These are phyloP conservation scores for Nannizziopsis arthrosporioides DNA, from an alignment of 2,329 filamentous ascomycete genomes.

Conservation along the genomic window DNA sequence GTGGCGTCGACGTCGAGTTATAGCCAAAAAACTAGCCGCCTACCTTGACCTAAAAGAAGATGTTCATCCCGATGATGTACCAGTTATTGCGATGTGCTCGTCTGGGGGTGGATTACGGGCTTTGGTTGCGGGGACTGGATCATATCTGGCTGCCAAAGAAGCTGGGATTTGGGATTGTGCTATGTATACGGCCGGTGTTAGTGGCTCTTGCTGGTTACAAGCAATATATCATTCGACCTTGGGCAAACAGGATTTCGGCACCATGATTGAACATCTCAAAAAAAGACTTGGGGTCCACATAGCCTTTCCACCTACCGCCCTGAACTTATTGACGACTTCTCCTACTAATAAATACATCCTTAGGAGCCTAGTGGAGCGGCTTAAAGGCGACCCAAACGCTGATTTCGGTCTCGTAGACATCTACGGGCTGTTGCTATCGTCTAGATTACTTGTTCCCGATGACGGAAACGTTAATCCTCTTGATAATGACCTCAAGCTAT, in stretches of 20 bases:
- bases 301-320: slow-evolving; percentile 75
- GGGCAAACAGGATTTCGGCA: slow-evolving; percentile 53
- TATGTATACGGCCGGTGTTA: slow-evolving; percentile 91
- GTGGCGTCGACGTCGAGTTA: slow-evolving; percentile 54
- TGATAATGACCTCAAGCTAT: slow-evolving; percentile 75
- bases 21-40: slow-evolving; percentile 60
- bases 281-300: slow-evolving; percentile 76
- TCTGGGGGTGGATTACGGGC: slow-evolving; percentile 86
- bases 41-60: slow-evolving; percentile 68
- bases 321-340: slow-evolving; percentile 68
- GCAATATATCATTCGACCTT: slow-evolving; percentile 75
- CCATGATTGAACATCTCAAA: slow-evolving; percentile 75
- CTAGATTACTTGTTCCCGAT: slow-evolving; percentile 72
- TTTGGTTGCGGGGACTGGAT: slow-evolving; percentile 80
- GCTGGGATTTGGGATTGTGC: slow-evolving; percentile 85
- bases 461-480: slow-evolving; percentile 63
- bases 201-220: slow-evolving; percentile 92
- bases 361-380: slow-evolving; percentile 78
- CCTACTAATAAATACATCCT: slow-evolving; percentile 90
- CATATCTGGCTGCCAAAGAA: slow-evolving; percentile 70
- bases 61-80: slow-evolving; percentile 86
- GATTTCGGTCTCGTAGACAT: slow-evolving; percentile 86
- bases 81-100: slow-evolving; percentile 84
- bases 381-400: slow-evolving; percentile 67
- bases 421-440: slow-evolving; percentile 76